These are phyloP conservation scores for Sclerospora graminicola DNA, from an alignment of 352 stramenopile genomes.

Conservation along the genomic window DNA sequence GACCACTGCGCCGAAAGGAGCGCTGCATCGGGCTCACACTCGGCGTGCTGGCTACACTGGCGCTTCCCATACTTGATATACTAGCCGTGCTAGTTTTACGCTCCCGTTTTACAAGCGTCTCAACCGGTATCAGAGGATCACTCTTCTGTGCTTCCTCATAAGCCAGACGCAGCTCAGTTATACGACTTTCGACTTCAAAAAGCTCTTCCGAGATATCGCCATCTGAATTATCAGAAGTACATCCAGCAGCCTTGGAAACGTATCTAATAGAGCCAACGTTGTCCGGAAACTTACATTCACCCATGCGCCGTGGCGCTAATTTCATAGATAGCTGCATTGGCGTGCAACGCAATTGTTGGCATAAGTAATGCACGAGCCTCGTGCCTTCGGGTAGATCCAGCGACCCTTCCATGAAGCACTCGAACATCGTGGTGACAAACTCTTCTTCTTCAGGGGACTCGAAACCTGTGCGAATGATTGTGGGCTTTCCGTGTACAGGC, in stretches of 20 bases:
- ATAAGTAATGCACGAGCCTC: constrained; percentile 47
- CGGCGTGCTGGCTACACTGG: constrained; percentile 12
- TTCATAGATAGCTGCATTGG: constrained; percentile 63
- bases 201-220: constrained; percentile 33
- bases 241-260: constrained; percentile 18
- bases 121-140: neutral
- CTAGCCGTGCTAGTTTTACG: constrained; percentile 20
- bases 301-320: constrained; percentile 37
- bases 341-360: constrained; percentile 39
- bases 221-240: constrained; percentile 7
- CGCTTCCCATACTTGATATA: constrained; percentile 15
- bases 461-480: constrained; percentile 70
- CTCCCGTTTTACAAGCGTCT: constrained; percentile 15
- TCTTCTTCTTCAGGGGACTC: constrained; percentile 51
- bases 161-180: constrained; percentile 37
- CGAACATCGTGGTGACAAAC: constrained; percentile 43
- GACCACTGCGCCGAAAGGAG: constrained; percentile 40
- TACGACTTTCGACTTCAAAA: constrained; percentile 38
- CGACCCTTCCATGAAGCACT: constrained; percentile 52
- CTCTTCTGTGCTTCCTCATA: constrained; percentile 31
- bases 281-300: constrained; percentile 44
- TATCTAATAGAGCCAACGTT: constrained; percentile 51
- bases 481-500: constrained; percentile 31
- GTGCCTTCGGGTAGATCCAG: constrained; percentile 44
- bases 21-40: constrained; percentile 12